Conservation (phyloP, 345 rosid genomes). For the Gossypium turneri region DNA sequence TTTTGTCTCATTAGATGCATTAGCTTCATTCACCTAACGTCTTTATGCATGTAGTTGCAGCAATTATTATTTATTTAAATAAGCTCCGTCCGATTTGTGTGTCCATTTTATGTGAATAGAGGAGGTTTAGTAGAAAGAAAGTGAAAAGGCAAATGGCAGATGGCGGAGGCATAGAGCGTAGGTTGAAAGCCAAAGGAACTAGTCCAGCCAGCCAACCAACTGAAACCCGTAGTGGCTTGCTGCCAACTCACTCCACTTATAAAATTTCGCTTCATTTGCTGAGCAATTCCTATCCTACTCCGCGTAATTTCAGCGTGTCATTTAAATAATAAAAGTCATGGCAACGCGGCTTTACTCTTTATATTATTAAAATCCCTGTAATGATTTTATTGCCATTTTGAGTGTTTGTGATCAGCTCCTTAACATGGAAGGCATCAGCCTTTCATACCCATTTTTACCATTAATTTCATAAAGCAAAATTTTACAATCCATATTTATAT, state of each 20-base stretch:
- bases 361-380: background rate
- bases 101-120: background rate
- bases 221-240: background rate
- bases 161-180: slow-evolving; percentile 13
- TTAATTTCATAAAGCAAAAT: too few relatives aligned
- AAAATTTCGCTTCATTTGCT: background rate
- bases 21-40: too few relatives aligned
- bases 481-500: too few relatives aligned
- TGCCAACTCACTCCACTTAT: background rate
- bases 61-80: too few relatives aligned
- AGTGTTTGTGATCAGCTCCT: too few relatives aligned
- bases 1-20: too few relatives aligned
- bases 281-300: background rate
- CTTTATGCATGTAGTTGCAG: too few relatives aligned
- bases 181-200: slow-evolving; percentile 14
- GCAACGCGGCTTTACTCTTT: background rate
- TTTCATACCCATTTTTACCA: too few relatives aligned
- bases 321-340: background rate
- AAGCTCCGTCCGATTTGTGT: too few relatives aligned
- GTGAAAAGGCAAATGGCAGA: background rate
- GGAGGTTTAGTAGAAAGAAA: background rate
- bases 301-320: background rate
- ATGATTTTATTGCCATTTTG: too few relatives aligned
- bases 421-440: too few relatives aligned
- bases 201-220: background rate